Conservation (phyloP, 225 moss, liverwort and hornwort genomes). For the Antitrichia curtipendula region DNA sequence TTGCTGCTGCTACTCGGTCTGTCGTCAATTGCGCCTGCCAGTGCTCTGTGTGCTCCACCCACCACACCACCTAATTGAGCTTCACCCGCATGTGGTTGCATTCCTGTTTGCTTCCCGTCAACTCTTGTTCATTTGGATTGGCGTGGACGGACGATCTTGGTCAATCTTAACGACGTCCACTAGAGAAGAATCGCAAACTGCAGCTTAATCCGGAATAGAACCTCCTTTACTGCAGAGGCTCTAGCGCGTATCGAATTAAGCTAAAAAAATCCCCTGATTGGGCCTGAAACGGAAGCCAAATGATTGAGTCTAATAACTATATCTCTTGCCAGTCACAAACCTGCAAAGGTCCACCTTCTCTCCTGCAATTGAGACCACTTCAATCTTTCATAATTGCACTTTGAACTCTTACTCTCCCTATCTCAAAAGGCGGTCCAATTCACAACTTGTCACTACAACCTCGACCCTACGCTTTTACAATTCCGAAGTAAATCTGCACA, state of each 20-base stretch:
- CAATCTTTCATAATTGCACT: slow-evolving; percentile 2
- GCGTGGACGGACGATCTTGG: background rate
- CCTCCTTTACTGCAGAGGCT: background rate
- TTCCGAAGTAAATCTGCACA: background rate
- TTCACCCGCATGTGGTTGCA: slow-evolving; percentile 55
- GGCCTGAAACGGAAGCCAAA: background rate
- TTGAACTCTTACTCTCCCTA: background rate
- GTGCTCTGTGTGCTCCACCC: slow-evolving; percentile 59
- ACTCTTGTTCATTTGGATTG: slow-evolving; percentile 31
- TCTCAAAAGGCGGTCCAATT: background rate
- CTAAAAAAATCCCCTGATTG: background rate
- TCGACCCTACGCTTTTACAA: background rate
- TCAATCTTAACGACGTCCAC: background rate
- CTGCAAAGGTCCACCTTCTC: background rate
- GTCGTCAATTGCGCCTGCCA: slow-evolving; percentile 53
- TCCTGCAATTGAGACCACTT: background rate
- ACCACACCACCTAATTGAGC: slow-evolving; percentile 54
- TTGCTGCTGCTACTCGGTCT: slow-evolving; percentile 25
- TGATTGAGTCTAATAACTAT: background rate
- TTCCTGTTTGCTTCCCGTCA: slow-evolving; percentile 29
- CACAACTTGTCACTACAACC: background rate
- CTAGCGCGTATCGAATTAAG: background rate
- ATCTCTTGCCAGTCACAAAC: background rate
- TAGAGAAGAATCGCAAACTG: background rate
- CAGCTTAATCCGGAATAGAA: background rate